These are phyloP conservation scores for Scopulariopsis brevicaulis DNA, from an alignment of 2,329 filamentous ascomycete species.

Conservation along the genomic window DNA sequence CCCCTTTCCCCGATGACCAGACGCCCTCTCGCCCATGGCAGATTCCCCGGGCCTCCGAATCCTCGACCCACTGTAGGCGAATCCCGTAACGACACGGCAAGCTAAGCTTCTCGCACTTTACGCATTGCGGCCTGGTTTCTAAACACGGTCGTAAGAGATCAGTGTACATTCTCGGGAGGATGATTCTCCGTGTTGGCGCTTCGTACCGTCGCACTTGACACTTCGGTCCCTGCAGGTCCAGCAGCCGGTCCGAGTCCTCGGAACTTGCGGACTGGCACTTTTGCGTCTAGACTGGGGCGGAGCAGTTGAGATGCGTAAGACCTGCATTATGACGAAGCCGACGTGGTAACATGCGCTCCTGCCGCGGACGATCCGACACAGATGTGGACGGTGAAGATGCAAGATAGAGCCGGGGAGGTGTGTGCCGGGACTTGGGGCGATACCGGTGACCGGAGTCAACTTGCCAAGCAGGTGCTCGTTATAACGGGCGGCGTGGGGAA, in stretches of 20 bases:
- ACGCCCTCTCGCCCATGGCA: neutral
- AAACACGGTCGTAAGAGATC: neutral
- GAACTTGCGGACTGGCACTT: neutral
- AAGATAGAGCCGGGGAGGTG: no score
- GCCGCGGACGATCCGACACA: no score
- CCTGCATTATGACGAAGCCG: neutral
- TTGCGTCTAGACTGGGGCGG: neutral
- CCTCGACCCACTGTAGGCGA: neutral
- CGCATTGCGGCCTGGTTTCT: neutral
- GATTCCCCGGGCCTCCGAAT: neutral
- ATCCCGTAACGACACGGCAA: neutral
- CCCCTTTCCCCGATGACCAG: neutral
- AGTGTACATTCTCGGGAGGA: neutral
- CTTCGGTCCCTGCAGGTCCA: neutral
- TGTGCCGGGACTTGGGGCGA: no score
- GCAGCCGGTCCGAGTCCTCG: neutral
- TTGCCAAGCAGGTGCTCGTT: no score
- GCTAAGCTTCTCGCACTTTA: neutral
- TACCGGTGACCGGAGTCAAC: no score
- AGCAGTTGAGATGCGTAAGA: neutral
- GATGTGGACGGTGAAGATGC: no score
- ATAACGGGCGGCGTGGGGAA: no score
- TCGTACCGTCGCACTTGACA: neutral
- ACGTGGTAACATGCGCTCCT: neutral
- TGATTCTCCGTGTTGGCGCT: neutral